phyloP scores from a whole-genome alignment of 179 eudicot species.

The Beta macrorhiza region DNA sequence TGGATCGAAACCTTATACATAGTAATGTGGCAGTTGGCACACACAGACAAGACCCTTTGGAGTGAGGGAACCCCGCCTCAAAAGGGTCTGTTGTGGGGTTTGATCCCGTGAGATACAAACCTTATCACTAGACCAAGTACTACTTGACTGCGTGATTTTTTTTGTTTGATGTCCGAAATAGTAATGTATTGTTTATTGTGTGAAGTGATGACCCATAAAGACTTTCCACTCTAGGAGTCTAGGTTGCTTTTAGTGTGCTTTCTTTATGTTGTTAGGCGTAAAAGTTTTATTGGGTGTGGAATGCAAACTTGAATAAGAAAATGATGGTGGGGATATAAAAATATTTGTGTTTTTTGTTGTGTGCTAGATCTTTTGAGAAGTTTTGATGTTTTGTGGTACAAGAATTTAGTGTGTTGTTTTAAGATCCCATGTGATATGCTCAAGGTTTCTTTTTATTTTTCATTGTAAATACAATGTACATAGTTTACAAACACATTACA shows the following conservation, averaged over 20 bases:
- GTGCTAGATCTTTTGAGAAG: neutral
- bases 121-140: no score
- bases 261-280: neutral
- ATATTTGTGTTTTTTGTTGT: neutral
- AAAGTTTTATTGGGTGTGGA: neutral
- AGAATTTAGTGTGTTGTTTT: neutral
- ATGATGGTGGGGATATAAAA: neutral
- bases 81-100: no score
- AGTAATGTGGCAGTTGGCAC: no score
- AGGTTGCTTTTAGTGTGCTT: neutral
- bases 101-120: no score
- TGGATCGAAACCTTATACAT: no score
- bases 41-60: no score
- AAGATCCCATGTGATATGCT: neutral
- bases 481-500: neutral
- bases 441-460: neutral
- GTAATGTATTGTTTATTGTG: neutral
- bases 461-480: neutral
- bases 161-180: no score
- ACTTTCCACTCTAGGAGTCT: no score
- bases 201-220: neutral
- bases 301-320: neutral
- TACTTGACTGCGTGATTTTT: no score
- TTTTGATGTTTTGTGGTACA: neutral
- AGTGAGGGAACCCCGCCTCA: no score